phyloP scores from a whole-genome alignment of 2,329 filamentous ascomycete species.

The Dactylellina leptospora region DNA sequence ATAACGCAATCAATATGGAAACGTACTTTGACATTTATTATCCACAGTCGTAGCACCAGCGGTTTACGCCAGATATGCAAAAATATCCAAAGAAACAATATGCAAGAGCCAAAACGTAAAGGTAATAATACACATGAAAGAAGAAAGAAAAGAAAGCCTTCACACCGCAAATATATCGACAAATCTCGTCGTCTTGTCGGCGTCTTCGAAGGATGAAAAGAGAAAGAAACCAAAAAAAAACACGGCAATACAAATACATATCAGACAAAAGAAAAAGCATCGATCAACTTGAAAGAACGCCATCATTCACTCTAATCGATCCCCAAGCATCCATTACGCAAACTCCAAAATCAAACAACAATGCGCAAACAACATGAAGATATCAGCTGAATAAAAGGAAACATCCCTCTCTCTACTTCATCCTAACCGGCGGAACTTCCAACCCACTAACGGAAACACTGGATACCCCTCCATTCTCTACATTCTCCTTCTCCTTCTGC shows the following conservation, averaged over 20 bases:
- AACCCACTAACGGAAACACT: conserved; percentile 24
- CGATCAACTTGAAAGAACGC: conserved; percentile 39
- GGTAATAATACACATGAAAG: conserved; percentile 32
- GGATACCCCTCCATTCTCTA: conserved; percentile 26
- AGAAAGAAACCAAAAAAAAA: conserved; percentile 10
- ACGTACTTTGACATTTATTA: conserved; percentile 3
- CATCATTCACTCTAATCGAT: conserved; percentile 40
- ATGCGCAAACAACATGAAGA: too few relatives aligned
- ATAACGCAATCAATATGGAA: too few relatives aligned
- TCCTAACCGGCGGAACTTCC: conserved; percentile 29
- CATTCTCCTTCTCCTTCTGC: conserved; percentile 50
- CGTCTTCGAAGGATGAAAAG: conserved; percentile 29
- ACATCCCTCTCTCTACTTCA: conserved; percentile 28
- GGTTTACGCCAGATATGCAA: neutral
- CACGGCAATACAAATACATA: conserved; percentile 12
- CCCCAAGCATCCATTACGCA: conserved; percentile 21
- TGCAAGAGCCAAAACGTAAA: conserved; percentile 1
- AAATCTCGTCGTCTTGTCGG: conserved; percentile 39
- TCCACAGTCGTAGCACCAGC: neutral
- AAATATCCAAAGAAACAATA: conserved; percentile 9
- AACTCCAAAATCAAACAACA: conserved; percentile 35
- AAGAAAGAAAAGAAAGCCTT: conserved; percentile 38
- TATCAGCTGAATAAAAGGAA: too few relatives aligned
- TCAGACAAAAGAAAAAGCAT: conserved; percentile 3
- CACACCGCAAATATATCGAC: conserved; percentile 37